Base-by-base conservation (phyloP, 169 alveolate genomes). In the Plasmodium inui region DNA sequence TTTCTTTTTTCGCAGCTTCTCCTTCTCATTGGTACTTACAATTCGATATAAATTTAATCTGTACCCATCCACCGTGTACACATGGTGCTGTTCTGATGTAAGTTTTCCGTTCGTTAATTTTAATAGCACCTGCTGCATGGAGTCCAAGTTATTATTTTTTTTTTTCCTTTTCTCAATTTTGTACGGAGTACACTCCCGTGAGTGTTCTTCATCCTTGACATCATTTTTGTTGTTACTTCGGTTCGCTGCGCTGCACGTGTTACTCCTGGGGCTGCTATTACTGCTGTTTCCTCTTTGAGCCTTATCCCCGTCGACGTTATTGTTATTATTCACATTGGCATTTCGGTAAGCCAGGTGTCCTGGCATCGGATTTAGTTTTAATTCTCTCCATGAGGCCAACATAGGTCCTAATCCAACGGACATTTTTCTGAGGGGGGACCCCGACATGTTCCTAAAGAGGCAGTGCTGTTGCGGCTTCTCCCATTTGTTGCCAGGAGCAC, bases 51-150 rank as follows among this genome's bases (percentile, higher is more conserved):
- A 50, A 86, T 86, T 86, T 86, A 86, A 41, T 34, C 80, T 74
- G 61, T 86, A 86, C 19, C 93, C 93, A 86, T 86, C 93, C 8
- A 32, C 6, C 17, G 93, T 86, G 41, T 86, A 86, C 7, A 74
- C 93, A 76, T 86, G 19, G 67, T 86, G 93, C 67, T 86, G 74
- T 76, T 86, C 86, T 53, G 85, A 86, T 76, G 74, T 86, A 39
- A 46, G 30, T 12, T 86, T 78, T 10, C 81, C 85, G 32, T 86
- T 5, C 9, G 93, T 86, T 74, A 74, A 26, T 3, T 86, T 67
- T 67, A 30, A 22, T 17, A 86, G 7, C 14, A 73, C 3, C 70
- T 46, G 28, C 76, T 86, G 86, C 93, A 86, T 86, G 19, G 8
- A 14, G 67, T 86, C 93, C 8, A 46, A n/a, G 7, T 70, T 84